A percentile compares a stretch with the other conserved stretches of the same genome.
Evolutionary conservation across 495 filamentous ascomycete species (phyloP).

Genomic region (Trichoderma parareesei): DNA sequence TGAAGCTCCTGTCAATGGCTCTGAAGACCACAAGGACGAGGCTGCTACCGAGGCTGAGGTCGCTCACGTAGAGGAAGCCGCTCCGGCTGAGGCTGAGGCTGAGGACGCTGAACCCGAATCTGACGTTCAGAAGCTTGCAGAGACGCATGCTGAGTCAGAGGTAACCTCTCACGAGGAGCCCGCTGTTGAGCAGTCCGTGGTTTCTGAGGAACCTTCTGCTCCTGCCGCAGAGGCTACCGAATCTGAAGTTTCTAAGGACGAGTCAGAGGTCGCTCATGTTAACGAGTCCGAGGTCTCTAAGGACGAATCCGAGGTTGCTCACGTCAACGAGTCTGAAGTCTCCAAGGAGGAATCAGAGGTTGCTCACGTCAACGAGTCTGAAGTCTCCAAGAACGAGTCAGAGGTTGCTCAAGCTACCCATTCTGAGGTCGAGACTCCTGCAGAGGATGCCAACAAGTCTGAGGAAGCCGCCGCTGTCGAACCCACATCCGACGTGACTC

Average conservation of each 20-base stretch:
- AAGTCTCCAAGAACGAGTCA: neutral
- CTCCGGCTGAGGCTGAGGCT: neutral
- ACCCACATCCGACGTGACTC: neutral
- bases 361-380: neutral
- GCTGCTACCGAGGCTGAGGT: neutral
- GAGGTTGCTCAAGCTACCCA: neutral
- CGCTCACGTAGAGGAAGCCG: neutral
- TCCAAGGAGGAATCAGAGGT: slow-evolving; percentile 2
- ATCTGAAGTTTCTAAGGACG: too few relatives aligned
- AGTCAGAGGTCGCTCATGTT: too few relatives aligned
- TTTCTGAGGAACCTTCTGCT: neutral
- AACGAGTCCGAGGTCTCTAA: too few relatives aligned
- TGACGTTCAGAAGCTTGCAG: neutral
- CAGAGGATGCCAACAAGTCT: neutral
- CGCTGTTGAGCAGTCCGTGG: neutral
- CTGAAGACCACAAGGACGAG: neutral
- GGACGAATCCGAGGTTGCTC: neutral
- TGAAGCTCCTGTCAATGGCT: neutral
- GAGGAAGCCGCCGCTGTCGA: neutral
- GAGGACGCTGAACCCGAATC: neutral
- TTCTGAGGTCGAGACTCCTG: neutral
- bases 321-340: slow-evolving; percentile 3
- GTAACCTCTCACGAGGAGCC: neutral
- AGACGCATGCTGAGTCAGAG: neutral
- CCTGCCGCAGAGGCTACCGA: neutral